phyloP scores from a whole-genome alignment of 371 early-diverging fungal genomes.

The Rhizopus stolonifer region DNA sequence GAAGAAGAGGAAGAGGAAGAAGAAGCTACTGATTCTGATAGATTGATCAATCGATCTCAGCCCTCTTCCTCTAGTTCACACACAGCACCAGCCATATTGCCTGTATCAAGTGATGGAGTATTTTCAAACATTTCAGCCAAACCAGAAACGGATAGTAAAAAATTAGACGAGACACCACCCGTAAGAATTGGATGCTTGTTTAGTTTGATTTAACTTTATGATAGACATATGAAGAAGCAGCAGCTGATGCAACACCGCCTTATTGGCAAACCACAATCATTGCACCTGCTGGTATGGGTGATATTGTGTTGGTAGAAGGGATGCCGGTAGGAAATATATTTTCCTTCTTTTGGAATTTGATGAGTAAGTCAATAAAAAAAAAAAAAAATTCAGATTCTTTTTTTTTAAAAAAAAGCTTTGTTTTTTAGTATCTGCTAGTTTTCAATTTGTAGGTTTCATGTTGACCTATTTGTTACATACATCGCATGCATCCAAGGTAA shows the following conservation, averaged over 20 bases:
- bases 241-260: constrained; percentile 62
- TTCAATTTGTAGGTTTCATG: constrained; percentile 73
- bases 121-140: constrained; percentile 61
- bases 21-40: neutral
- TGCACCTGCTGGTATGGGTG: constrained; percentile 56
- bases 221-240: constrained; percentile 64
- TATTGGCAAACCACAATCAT: constrained; percentile 63
- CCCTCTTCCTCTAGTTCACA: constrained; percentile 12
- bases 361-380: constrained; percentile 34
- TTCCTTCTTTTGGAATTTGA: constrained; percentile 61
- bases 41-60: constrained; percentile 1
- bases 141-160: constrained; percentile 42
- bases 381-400: neutral
- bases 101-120: constrained; percentile 55
- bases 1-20: constrained; percentile 16
- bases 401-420: neutral
- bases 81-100: constrained; percentile 24
- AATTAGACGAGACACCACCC: constrained; percentile 39
- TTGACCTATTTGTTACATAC: constrained; percentile 69
- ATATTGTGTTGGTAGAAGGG: constrained; percentile 62
- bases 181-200: constrained; percentile 13
- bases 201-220: neutral
- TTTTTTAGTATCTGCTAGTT: constrained; percentile 62
- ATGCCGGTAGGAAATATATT: constrained; percentile 63
- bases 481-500: constrained; percentile 63